Percentiles rank a stretch among this genome's conserved stretches.
phyloP scores from a whole-genome alignment of 2,329 filamentous ascomycete genomes.

The Aspergillus japonicus region DNA sequence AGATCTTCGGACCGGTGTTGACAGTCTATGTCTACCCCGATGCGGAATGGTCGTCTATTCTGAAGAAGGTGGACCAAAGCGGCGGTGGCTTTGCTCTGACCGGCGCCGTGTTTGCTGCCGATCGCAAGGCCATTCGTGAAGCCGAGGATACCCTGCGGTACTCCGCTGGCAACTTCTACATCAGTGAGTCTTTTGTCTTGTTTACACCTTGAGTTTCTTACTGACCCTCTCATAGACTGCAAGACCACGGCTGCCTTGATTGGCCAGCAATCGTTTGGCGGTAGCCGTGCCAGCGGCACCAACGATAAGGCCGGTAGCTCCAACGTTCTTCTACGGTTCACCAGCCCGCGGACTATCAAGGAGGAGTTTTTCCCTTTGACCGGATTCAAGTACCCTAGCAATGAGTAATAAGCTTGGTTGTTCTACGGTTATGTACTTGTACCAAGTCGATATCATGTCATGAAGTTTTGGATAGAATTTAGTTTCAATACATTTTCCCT shows the following conservation, averaged over 20 bases:
- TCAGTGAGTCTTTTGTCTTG: conserved; percentile 28
- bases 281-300: conserved; percentile 65
- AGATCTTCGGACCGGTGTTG: conserved; percentile 78
- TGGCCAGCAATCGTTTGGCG: conserved; percentile 71
- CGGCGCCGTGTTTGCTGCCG: conserved; percentile 40
- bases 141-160: conserved; percentile 38
- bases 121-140: conserved; percentile 35
- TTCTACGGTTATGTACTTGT: neutral
- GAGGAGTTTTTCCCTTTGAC: conserved; percentile 67
- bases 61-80: conserved; percentile 44
- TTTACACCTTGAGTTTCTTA: neutral
- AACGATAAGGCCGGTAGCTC: conserved; percentile 70
- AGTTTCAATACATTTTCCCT: neutral
- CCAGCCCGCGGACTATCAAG: conserved; percentile 65
- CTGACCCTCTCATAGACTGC: conserved; percentile 28
- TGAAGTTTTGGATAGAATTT: neutral
- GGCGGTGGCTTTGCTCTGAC: conserved; percentile 39
- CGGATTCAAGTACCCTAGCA: conserved; percentile 66
- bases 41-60: conserved; percentile 57
- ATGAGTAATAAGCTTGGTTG: conserved; percentile 34
- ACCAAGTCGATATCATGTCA: neutral
- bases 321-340: conserved; percentile 61
- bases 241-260: conserved; percentile 67
- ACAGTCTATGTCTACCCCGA: conserved; percentile 76
- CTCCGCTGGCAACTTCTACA: conserved; percentile 43